Evolutionary conservation across 148 eudicot species (phyloP), one percentile per base, ranked within the genome.

Genomic region (Persicaria tinctoria): DNA sequence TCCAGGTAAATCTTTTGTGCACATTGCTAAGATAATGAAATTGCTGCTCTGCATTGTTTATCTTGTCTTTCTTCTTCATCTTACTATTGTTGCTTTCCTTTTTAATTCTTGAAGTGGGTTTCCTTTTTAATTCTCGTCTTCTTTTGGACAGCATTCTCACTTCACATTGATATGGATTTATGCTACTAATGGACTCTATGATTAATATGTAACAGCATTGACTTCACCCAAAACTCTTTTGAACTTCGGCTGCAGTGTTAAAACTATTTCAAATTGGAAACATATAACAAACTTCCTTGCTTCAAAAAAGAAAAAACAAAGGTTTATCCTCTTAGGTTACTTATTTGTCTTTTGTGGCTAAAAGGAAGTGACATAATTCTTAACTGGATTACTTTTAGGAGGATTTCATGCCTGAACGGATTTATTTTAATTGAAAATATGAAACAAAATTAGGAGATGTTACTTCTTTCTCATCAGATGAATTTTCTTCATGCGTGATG

Each of bases 1-100:
- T 81, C 97, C 98, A 84, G 97, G 98, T 95, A 83, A 54, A 54
- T 73, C 68, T 74, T 82, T 72, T 77, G 68, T 54, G 56, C 44
- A 64, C 74, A 8, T 55, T 49, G 47, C 62, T 48, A 12, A 51
- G 74, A 72, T 48, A 16, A 23, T 72, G 17, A 14, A 20, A 4
- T 13, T 72, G 45, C 53, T 50, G 16, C 1, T 72, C 17, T 46
- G 73, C 54, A 48, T 20, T 20, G 38, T 20, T 46, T 50, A 50
- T 72, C 45, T 49, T 72, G 74, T 23, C 56, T 48, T 50, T 72
- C 56, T 51, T 53, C 57, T 72, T 10, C 13, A 72, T 72, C 70
- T 66, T 38, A 47, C 70, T 14, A 44, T 16, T 66, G 70, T 17
- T 27, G n/a, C 45, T 63, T 14, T 66, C 48, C 68, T 23, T 63